These are phyloP conservation scores for Aspergillus tanneri DNA, from an alignment of 2,329 filamentous ascomycete species.

Conservation along the genomic window DNA sequence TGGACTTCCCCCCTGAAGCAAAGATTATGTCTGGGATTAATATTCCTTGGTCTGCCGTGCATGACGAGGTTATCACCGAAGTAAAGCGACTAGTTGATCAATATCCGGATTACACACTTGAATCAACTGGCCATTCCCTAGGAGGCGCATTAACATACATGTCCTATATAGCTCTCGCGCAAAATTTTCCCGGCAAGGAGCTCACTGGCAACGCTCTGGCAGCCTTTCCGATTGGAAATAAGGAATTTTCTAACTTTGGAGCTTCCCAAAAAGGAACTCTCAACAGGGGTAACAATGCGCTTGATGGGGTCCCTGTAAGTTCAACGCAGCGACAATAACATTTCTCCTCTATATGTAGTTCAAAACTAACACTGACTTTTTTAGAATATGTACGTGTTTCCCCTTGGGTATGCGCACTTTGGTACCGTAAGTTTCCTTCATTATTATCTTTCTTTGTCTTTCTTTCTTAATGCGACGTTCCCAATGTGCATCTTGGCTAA, in stretches of 20 bases:
- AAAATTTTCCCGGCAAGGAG: slow-evolving; percentile 31
- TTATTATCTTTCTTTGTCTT: too few species aligned
- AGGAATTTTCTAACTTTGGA: slow-evolving; percentile 27
- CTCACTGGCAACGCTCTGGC: slow-evolving; percentile 34
- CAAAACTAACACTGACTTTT: too few species aligned
- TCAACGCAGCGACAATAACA: too few species aligned
- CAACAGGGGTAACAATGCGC: slow-evolving; percentile 28
- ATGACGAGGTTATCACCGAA: slow-evolving; percentile 29
- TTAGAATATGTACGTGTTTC: too few species aligned
- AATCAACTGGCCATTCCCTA: slow-evolving; percentile 33
- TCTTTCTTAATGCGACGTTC: too few species aligned
- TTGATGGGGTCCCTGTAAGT: slow-evolving; percentile 32
- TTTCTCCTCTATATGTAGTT: too few species aligned
- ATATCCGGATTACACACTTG: slow-evolving; percentile 30
- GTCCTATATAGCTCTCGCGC: slow-evolving; percentile 32
- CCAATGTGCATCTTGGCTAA: too few species aligned
- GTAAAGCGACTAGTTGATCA: slow-evolving; percentile 26
- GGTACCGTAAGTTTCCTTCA: too few species aligned
- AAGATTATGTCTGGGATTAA: slow-evolving; percentile 30
- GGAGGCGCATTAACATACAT: slow-evolving; percentile 34
- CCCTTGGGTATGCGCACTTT: too few species aligned
- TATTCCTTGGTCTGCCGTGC: slow-evolving; percentile 30
- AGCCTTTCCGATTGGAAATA: slow-evolving; percentile 34
- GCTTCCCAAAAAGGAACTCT: slow-evolving; percentile 24
- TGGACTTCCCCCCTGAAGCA: slow-evolving; percentile 28